Conservation (phyloP, 2,329 filamentous ascomycete genomes). For the Amauroascus niger region DNA sequence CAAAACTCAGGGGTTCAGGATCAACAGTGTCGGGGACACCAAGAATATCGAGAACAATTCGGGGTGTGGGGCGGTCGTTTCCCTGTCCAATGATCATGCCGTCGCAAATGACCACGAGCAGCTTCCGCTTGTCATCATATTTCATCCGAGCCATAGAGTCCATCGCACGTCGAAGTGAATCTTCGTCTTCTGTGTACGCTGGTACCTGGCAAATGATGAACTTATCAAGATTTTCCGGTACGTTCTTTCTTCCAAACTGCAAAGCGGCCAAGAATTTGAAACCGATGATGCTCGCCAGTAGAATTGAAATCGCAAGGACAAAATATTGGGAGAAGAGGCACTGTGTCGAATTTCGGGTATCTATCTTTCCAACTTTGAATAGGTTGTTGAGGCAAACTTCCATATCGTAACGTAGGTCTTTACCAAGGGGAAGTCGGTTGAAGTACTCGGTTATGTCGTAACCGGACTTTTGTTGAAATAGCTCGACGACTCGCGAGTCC, state of each 20-base stretch:
- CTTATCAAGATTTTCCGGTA: slow-evolving; percentile 94
- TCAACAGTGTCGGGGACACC: slow-evolving; percentile 90
- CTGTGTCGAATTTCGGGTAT: slow-evolving; percentile 74
- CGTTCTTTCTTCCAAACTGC: slow-evolving; percentile 82
- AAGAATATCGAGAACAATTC: slow-evolving; percentile 93
- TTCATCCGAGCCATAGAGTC: slow-evolving; percentile 91
- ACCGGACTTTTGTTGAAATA: slow-evolving; percentile 70
- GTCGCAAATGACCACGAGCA: slow-evolving; percentile 85
- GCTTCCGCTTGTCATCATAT: slow-evolving; percentile 97
- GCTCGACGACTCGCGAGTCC: slow-evolving; percentile 58
- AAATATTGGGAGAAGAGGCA: slow-evolving; percentile 88
- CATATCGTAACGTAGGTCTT: slow-evolving; percentile 48
- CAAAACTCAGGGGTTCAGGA: slow-evolving; percentile 91
- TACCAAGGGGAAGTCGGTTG: slow-evolving; percentile 49
- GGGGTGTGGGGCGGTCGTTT: slow-evolving; percentile 88
- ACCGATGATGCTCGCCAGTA: slow-evolving; percentile 70
- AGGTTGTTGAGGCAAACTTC: slow-evolving; percentile 90
- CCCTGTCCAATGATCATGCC: slow-evolving; percentile 99
- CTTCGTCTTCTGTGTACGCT: slow-evolving; percentile 96
- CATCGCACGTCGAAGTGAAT: slow-evolving; percentile 90
- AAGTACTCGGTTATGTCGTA: slow-evolving; percentile 75
- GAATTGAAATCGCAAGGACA: slow-evolving; percentile 69
- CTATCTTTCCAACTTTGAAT: slow-evolving; percentile 85
- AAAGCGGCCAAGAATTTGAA: slow-evolving; percentile 97
- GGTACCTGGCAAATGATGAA: slow-evolving; percentile 97